Percentiles rank a stretch among this genome's conserved stretches.
Conservation (phyloP, 352 stramenopile genomes). For the Phytophthora citricola region DNA sequence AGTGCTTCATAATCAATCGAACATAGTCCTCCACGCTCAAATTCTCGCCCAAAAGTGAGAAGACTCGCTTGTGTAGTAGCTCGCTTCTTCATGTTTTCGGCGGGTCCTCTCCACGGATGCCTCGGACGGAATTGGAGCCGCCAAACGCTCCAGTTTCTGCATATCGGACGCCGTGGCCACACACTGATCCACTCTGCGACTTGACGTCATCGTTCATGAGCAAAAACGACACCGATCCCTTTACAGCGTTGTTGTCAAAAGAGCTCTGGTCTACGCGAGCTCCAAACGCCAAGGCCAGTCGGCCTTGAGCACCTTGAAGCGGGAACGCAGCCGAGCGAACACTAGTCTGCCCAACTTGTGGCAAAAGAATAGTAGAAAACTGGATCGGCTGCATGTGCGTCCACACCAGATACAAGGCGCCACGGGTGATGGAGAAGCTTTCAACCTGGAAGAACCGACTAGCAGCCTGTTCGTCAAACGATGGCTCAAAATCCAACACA, state of each 20-base stretch:
- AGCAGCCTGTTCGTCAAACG: slow-evolving; percentile 48
- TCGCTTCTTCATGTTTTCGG: slow-evolving; percentile 53
- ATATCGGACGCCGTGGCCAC: slow-evolving; percentile 74
- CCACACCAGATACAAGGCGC: slow-evolving; percentile 80
- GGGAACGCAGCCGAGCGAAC: slow-evolving; percentile 68
- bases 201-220: slow-evolving; percentile 58
- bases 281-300: slow-evolving; percentile 60
- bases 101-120: slow-evolving; percentile 42
- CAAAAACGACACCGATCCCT: slow-evolving; percentile 77
- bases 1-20: slow-evolving; percentile 59
- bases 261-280: slow-evolving; percentile 56
- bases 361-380: slow-evolving; percentile 71
- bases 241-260: slow-evolving; percentile 56
- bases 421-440: slow-evolving; percentile 62
- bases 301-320: slow-evolving; percentile 66
- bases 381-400: slow-evolving; percentile 59
- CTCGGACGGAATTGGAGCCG: slow-evolving; percentile 27
- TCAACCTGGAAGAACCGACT: slow-evolving; percentile 65
- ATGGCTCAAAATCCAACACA: slow-evolving; percentile 73
- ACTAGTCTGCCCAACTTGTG: slow-evolving; percentile 51
- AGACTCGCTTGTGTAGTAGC: slow-evolving; percentile 46
- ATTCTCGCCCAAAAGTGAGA: slow-evolving; percentile 47
- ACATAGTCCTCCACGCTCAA: slow-evolving; percentile 66
- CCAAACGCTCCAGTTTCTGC: slow-evolving; percentile 54
- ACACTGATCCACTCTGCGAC: slow-evolving; percentile 41